A percentile compares a stretch with the other conserved stretches of the same genome.
phyloP scores from a whole-genome alignment of 208 protist species.

The Trypanosoma grayi region DNA sequence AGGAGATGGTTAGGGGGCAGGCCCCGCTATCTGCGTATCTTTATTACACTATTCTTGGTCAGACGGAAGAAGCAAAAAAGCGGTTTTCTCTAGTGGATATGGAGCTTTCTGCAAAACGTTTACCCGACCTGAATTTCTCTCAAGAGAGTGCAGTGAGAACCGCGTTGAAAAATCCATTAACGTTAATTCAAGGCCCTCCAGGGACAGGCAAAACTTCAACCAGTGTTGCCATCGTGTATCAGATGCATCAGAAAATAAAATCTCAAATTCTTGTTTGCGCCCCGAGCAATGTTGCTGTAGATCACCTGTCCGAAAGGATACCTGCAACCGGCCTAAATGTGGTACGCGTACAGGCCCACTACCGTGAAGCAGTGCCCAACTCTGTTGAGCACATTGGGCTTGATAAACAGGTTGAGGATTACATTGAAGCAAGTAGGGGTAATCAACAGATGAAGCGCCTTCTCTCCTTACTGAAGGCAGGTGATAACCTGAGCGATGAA shows the following conservation, averaged over 20 bases:
- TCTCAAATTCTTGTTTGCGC: constrained; percentile 74
- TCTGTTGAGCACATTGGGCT: constrained; percentile 88
- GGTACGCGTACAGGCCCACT: constrained; percentile 92
- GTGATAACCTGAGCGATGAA: constrained; percentile 60
- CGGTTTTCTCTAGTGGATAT: constrained; percentile 15
- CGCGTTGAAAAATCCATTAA: constrained; percentile 81
- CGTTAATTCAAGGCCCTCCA: constrained; percentile 30
- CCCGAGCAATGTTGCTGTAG: constrained; percentile 97
- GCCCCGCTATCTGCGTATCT: constrained; percentile 80
- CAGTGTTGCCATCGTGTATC: constrained; percentile 94
- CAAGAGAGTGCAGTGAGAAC: constrained; percentile 74
- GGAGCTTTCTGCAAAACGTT: constrained; percentile 23
- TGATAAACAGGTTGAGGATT: constrained; percentile 83
- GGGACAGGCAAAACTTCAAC: constrained; percentile 98
- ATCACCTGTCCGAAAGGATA: constrained; percentile 96
- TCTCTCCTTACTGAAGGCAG: constrained; percentile 70
- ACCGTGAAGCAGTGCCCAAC: constrained; percentile 75
- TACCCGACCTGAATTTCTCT: constrained; percentile 93
- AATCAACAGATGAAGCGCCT: constrained; percentile 49
- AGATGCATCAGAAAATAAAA: constrained; percentile 62
- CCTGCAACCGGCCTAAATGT: constrained; percentile 93
- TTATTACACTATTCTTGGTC: constrained; percentile 93
- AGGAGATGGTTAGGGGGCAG: constrained; percentile 83
- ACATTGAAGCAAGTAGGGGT: constrained; percentile 12
- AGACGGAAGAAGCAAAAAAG: constrained; percentile 29